Evolutionary conservation across 1,284 basidiomycete species (phyloP).

Genomic region (Gymnopus androsaceus): DNA sequence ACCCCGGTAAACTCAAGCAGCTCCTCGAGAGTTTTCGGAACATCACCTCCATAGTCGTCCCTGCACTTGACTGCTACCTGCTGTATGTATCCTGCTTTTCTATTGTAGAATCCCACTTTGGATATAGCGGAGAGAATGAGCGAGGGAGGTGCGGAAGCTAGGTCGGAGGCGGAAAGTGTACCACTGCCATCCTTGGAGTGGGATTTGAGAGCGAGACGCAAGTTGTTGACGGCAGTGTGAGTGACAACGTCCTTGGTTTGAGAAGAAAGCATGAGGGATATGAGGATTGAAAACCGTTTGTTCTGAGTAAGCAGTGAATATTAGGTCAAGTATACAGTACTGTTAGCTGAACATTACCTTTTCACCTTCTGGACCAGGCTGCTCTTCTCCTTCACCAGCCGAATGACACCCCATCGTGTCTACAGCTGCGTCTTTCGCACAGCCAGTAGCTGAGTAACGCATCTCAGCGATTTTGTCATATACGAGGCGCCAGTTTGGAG

Average conservation of each 20-base stretch:
- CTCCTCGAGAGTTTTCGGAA: slow-evolving; percentile 85
- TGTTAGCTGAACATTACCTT: too few species aligned
- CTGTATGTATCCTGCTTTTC: slow-evolving; percentile 85
- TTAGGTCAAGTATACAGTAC: too few species aligned
- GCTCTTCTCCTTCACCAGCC: slow-evolving; percentile 66
- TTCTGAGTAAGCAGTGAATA: slow-evolving; percentile 47
- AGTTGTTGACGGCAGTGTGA: slow-evolving; percentile 77
- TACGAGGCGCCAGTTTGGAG: slow-evolving; percentile 71
- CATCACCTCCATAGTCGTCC: slow-evolving; percentile 76
- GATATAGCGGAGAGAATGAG: slow-evolving; percentile 75
- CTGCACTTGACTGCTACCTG: slow-evolving; percentile 68
- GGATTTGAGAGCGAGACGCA: slow-evolving; percentile 68
- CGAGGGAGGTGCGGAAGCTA: slow-evolving; percentile 66
- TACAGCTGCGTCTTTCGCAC: slow-evolving; percentile 64
- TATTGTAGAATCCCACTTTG: slow-evolving; percentile 92
- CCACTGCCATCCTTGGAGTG: slow-evolving; percentile 59
- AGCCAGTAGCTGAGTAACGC: slow-evolving; percentile 60
- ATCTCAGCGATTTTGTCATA: slow-evolving; percentile 81
- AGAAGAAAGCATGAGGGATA: slow-evolving; percentile 93
- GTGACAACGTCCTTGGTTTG: slow-evolving; percentile 96
- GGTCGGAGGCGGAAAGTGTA: slow-evolving; percentile 73
- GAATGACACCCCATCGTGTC: slow-evolving; percentile 89
- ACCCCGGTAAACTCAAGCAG: slow-evolving; percentile 85
- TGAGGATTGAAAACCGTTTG: slow-evolving; percentile 79
- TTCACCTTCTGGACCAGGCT: slow-evolving; percentile 41